Evolutionary conservation across 2,329 filamentous ascomycete genomes (phyloP).

Genomic region (Fusarium sp.): DNA sequence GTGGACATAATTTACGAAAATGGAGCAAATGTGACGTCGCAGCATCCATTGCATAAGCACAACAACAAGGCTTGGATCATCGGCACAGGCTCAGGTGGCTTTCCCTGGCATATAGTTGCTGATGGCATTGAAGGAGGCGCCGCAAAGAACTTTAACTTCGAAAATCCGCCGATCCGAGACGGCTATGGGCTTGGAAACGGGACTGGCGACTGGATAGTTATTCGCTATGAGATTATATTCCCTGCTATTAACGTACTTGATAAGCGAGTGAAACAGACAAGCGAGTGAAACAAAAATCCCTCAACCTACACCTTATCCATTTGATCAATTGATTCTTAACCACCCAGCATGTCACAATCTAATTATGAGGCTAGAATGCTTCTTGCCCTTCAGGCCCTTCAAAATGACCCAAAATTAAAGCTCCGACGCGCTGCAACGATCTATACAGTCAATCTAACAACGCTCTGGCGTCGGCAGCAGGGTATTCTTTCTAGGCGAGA

Average conservation of each 20-base stretch:
- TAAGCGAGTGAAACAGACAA: too few species aligned
- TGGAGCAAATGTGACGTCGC: not conserved
- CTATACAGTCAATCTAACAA: too few species aligned
- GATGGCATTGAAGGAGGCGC: not conserved
- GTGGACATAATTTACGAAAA: not conserved
- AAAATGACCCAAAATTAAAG: too few species aligned
- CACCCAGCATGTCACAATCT: too few species aligned
- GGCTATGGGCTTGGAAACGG: not conserved
- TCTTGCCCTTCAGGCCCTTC: too few species aligned
- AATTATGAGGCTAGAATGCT: too few species aligned
- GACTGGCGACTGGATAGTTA: not conserved
- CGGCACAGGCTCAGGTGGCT: not conserved
- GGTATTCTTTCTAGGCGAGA: too few species aligned
- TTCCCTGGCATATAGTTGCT: not conserved
- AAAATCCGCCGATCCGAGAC: not conserved
- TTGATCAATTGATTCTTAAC: too few species aligned
- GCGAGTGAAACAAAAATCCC: too few species aligned
- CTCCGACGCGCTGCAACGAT: too few species aligned
- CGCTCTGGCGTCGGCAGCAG: too few species aligned
- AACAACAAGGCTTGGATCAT: constrained; percentile 2
- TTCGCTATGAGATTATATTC: not conserved
- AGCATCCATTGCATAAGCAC: constrained; percentile 1
- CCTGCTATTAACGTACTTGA: not conserved
- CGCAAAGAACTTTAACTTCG: not conserved
- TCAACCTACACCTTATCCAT: too few species aligned